Conservation (phyloP, 495 filamentous ascomycete genomes). For the Hypomontagnella submonticulosa region DNA sequence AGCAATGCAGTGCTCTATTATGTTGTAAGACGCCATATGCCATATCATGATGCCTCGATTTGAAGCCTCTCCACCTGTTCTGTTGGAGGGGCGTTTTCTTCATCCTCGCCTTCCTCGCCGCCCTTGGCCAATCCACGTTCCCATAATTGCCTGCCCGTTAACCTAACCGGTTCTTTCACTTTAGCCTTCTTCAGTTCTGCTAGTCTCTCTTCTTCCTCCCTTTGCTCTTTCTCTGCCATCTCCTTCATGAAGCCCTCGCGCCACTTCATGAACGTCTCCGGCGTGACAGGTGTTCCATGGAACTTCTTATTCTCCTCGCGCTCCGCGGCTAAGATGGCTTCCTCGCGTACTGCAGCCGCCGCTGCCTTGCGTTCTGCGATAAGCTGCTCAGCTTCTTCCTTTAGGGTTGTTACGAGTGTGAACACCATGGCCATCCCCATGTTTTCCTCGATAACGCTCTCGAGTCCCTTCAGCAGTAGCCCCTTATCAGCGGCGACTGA, state of each 20-base stretch:
- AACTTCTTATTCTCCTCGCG: slow-evolving; percentile 97
- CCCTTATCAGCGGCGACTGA: slow-evolving; percentile 72
- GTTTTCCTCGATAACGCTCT: slow-evolving; percentile 83
- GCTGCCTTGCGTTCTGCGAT: slow-evolving; percentile 72
- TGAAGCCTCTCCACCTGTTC: slow-evolving; percentile 75
- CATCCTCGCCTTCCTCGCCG: slow-evolving; percentile 62
- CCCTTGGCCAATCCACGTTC: slow-evolving; percentile 82
- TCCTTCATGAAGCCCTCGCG: slow-evolving; percentile 80
- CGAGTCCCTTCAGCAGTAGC: slow-evolving; percentile 72
- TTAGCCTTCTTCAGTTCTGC: slow-evolving; percentile 80
- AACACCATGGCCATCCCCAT: slow-evolving; percentile 99
- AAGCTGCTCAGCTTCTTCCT: slow-evolving; percentile 86
- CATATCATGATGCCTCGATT: slow-evolving; percentile 54
- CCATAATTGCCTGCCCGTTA: slow-evolving; percentile 88
- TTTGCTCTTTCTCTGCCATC: slow-evolving; percentile 74
- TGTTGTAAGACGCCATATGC: slow-evolving; percentile 1
- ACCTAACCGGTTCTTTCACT: slow-evolving; percentile 68
- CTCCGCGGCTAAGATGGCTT: slow-evolving; percentile 75
- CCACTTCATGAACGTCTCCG: slow-evolving; percentile 87
- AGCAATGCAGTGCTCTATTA: slow-evolving; percentile 32
- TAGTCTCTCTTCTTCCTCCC: slow-evolving; percentile 74
- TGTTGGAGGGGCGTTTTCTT: slow-evolving; percentile 43
- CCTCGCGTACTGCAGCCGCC: slow-evolving; percentile 70
- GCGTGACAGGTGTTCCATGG: slow-evolving; percentile 86
- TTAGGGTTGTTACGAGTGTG: slow-evolving; percentile 84